Base-by-base conservation (phyloP, 306 rosid species). In the Vigna reflexopilosa region DNA sequence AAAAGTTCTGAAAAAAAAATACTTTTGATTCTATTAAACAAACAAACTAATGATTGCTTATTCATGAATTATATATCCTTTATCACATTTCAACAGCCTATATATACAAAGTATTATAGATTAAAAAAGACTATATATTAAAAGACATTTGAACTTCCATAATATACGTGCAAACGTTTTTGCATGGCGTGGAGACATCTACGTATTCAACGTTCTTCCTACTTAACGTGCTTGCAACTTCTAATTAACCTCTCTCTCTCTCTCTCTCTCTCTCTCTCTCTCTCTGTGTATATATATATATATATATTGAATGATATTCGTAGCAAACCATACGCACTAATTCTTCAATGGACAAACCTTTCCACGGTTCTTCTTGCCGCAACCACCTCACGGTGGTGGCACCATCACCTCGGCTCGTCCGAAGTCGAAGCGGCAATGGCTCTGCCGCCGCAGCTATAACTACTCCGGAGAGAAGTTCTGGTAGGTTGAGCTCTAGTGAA, bases 401-500 rank as follows among this genome's bases (percentile, higher is more conserved):
- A 0, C 84, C 89, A 0, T 73, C 86, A 0, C 87, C 83, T 0
- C 83, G 73, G 45, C 90, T 89, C 26, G 65, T 81, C 13, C 87
- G 93, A n/a, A 86, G 88, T 82, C 75, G 76, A 58, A 88, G 94
- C 6, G 86, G 87, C 0, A 69, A 76, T 48, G 66, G 15, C 38
- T 3, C 82, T 1, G 67, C 77, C 3, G 57, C 74, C 0, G 48
- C 76, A 1, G 8, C 72, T 2, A 58, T 76, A 45, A 81, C 81
- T 5, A 49, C 86, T 22, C 62, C 64, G 0, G 82, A 73, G 44
- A 83, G 73, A 38, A 20, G 34, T 11, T 81, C 85, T 10, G 45
- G 65, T 4, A 75, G 78, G 62, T 67, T 26, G 12, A 45, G 70
- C 81, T 70, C 83, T 66, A 24, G 83, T 62, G 77, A 81, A 32